Percentiles rank a stretch among this genome's conserved stretches.
Evolutionary conservation across 2,329 filamentous ascomycete genomes (phyloP).

Genomic region (Epichloe coenophiala): DNA sequence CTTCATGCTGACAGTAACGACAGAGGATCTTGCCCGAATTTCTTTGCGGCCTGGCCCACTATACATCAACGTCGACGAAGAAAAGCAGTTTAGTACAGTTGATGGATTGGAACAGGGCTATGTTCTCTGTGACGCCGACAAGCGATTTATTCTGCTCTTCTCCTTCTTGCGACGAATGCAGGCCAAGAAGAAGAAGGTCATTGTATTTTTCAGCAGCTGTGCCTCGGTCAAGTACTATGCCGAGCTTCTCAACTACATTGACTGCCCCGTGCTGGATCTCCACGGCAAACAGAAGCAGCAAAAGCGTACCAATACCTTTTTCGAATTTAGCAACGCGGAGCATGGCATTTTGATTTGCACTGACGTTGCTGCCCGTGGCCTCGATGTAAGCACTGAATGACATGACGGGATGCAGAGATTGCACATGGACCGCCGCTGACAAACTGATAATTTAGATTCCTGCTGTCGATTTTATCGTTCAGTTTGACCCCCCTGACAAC

Average conservation of each 20-base stretch:
- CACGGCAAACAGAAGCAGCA: slow-evolving; percentile 98
- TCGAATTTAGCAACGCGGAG: slow-evolving; percentile 71
- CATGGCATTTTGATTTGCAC: slow-evolving; percentile 88
- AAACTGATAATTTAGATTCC: slow-evolving; percentile 49
- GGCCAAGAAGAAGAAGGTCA: slow-evolving; percentile 90
- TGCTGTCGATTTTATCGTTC: slow-evolving; percentile 88
- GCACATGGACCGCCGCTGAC: not conserved
- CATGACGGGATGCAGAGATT: not conserved
- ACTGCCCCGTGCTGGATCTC: slow-evolving; percentile 73
- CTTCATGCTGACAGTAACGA: not conserved
- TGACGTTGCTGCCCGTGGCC: slow-evolving; percentile 84
- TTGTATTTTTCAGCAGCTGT: slow-evolving; percentile 90
- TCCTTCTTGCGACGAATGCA: slow-evolving; percentile 70
- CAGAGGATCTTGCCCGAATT: slow-evolving; percentile 83
- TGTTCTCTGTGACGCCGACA: slow-evolving; percentile 83
- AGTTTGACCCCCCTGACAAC: slow-evolving; percentile 90
- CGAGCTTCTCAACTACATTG: slow-evolving; percentile 94
- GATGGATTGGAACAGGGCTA: slow-evolving; percentile 93
- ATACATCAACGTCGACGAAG: slow-evolving; percentile 93
- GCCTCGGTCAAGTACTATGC: slow-evolving; percentile 93
- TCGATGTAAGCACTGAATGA: slow-evolving; percentile 50
- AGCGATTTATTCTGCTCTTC: slow-evolving; percentile 85
- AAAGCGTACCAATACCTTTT: slow-evolving; percentile 97
- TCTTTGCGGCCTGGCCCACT: slow-evolving; percentile 82
- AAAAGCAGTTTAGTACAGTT: slow-evolving; percentile 81